These are phyloP conservation scores for Talaromyces sp. DNA, from an alignment of 2,329 filamentous ascomycete species.

Conservation along the genomic window DNA sequence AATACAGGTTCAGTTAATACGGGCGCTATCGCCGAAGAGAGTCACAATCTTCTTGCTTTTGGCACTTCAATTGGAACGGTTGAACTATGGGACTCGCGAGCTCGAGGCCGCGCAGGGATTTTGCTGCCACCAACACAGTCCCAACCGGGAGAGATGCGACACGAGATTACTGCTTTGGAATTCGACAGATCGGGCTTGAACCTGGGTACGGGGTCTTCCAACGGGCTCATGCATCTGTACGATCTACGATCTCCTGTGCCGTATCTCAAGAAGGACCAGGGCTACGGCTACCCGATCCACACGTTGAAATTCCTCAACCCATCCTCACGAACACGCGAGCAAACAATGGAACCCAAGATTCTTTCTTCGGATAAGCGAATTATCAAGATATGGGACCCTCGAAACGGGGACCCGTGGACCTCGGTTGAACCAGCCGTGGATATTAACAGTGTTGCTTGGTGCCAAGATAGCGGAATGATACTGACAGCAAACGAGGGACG, in stretches of 20 bases:
- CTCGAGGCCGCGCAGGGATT: slow-evolving; percentile 73
- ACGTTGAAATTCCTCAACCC: slow-evolving; percentile 64
- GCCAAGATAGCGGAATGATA: slow-evolving; percentile 87
- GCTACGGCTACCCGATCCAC: slow-evolving; percentile 88
- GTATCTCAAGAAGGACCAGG: slow-evolving; percentile 87
- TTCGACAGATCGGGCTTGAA: slow-evolving; percentile 81
- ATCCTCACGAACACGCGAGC: slow-evolving; percentile 67
- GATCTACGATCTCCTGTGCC: slow-evolving; percentile 85
- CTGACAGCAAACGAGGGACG: slow-evolving; percentile 94
- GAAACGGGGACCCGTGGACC: slow-evolving; percentile 83
- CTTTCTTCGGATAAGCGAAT: slow-evolving; percentile 90
- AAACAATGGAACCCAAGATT: slow-evolving; percentile 65
- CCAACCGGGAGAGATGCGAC: slow-evolving; percentile 35
- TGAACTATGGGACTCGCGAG: slow-evolving; percentile 92
- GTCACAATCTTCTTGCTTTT: slow-evolving; percentile 86
- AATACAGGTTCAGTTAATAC: slow-evolving; percentile 81
- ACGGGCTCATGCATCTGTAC: slow-evolving; percentile 82
- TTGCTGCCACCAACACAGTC: slow-evolving; percentile 53
- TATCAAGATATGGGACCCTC: slow-evolving; percentile 92
- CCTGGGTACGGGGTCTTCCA: slow-evolving; percentile 79
- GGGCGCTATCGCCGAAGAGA: slow-evolving; percentile 78
- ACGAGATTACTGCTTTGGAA: slow-evolving; percentile 78
- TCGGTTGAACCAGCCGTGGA: slow-evolving; percentile 93
- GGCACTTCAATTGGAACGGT: slow-evolving; percentile 93
- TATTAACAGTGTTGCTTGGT: slow-evolving; percentile 90